Evolutionary conservation across 2,329 filamentous ascomycete genomes (phyloP).

Genomic region (Fusarium goolgardi): DNA sequence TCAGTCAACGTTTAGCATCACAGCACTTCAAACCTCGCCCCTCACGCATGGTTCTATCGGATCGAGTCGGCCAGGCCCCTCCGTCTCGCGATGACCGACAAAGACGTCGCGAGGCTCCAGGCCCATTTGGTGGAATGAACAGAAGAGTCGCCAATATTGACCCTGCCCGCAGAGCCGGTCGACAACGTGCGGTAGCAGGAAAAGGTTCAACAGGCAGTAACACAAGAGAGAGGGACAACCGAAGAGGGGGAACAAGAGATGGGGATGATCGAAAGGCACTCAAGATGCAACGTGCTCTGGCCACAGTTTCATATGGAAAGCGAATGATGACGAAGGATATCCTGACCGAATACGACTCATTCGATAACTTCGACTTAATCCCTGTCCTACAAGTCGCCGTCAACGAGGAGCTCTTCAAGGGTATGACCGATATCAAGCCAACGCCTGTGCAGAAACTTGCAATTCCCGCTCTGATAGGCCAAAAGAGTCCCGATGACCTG

Average conservation of each 20-base stretch:
- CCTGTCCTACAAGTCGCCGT: slow-evolving; percentile 78
- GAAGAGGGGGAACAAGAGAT: slow-evolving; percentile 54
- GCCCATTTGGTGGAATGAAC: slow-evolving; percentile 69
- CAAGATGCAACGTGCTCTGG: slow-evolving; percentile 89
- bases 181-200: slow-evolving; percentile 25
- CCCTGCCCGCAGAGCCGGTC: slow-evolving; percentile 36
- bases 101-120: slow-evolving; percentile 55
- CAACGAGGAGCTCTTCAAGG: slow-evolving; percentile 76
- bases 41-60: slow-evolving; percentile 69
- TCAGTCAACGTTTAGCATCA: slow-evolving; percentile 53
- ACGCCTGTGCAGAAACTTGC: slow-evolving; percentile 92
- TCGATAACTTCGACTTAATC: slow-evolving; percentile 83
- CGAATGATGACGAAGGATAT: slow-evolving; percentile 63
- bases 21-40: slow-evolving; percentile 55
- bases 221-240: slow-evolving; percentile 44
- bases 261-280: slow-evolving; percentile 74
- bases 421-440: slow-evolving; percentile 79
- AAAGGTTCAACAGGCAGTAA: slow-evolving; percentile 41
- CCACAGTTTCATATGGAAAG: slow-evolving; percentile 80
- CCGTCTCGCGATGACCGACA: slow-evolving; percentile 51
- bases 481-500: slow-evolving; percentile 52
- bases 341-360: slow-evolving; percentile 77
- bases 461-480: slow-evolving; percentile 81
- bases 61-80: slow-evolving; percentile 60
- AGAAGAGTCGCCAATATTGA: slow-evolving; percentile 60